These are phyloP conservation scores for Geotrichum phurueaensis DNA, from an alignment of 1,139 yeast genomes.

Conservation along the genomic window DNA sequence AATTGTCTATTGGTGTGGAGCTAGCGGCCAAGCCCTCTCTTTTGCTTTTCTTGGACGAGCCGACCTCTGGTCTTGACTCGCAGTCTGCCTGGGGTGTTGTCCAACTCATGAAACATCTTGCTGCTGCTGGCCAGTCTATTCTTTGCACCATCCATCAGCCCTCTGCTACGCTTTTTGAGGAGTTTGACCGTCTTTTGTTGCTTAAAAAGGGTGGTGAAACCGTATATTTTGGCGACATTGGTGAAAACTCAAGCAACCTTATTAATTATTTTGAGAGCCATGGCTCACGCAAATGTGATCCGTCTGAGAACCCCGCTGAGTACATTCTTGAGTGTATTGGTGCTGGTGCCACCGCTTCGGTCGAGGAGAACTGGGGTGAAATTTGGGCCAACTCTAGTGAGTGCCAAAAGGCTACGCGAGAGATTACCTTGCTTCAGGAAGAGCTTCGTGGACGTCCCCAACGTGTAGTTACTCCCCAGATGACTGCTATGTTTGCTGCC, in stretches of 20 bases:
- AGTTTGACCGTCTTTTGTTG: slow-evolving; percentile 46
- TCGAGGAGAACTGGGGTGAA: slow-evolving; percentile 41
- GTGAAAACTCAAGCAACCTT: slow-evolving; percentile 46
- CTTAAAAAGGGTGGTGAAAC: slow-evolving; percentile 55
- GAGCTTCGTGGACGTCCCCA: slow-evolving; percentile 29
- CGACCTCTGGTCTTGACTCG: slow-evolving; percentile 56
- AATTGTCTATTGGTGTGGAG: slow-evolving; percentile 60
- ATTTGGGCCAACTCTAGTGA: slow-evolving; percentile 41
- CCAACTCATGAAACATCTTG: slow-evolving; percentile 46
- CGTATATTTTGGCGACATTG: slow-evolving; percentile 64
- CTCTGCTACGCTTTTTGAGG: slow-evolving; percentile 49
- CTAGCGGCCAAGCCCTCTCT: slow-evolving; percentile 51
- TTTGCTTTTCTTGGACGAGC: slow-evolving; percentile 50
- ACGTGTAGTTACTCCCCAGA: slow-evolving; percentile 19
- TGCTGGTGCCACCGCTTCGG: slow-evolving; percentile 59
- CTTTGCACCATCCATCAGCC: slow-evolving; percentile 57
- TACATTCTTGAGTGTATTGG: slow-evolving; percentile 59
- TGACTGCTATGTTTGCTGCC: slow-evolving; percentile 31
- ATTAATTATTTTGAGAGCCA: slow-evolving; percentile 53
- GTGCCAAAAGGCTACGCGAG: slow-evolving; percentile 35
- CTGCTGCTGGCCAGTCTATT: slow-evolving; percentile 52
- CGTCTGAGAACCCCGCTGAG: slow-evolving; percentile 59
- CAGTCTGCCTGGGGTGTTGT: slow-evolving; percentile 56
- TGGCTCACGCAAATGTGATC: slow-evolving; percentile 44
- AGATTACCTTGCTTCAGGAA: slow-evolving; percentile 35